A percentile compares a stretch with the other conserved stretches of the same genome.
Evolutionary conservation across 140 eudicot genomes (phyloP).

Genomic region (Bidens hawaiensis): DNA sequence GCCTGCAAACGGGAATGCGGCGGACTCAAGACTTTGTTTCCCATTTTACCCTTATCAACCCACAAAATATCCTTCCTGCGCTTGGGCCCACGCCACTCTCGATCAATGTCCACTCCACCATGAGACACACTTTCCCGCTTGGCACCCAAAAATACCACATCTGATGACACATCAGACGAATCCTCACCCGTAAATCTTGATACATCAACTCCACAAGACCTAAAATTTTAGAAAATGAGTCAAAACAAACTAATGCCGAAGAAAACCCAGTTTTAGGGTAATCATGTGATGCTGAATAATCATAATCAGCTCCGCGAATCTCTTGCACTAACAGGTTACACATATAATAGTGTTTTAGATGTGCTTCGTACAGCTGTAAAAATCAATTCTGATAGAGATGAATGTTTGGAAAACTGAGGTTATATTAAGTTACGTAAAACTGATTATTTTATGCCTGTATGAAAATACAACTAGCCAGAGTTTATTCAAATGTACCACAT

Average conservation of each 20-base stretch:
- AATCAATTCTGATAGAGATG: too few relatives aligned
- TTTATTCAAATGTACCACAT: neutral
- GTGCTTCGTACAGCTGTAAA: too few relatives aligned
- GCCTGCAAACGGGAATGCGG: constrained; percentile 36
- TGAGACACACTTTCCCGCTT: constrained; percentile 56
- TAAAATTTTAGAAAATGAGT: neutral
- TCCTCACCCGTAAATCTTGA: constrained; percentile 42
- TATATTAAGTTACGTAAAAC: too few relatives aligned
- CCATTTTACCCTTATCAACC: constrained; percentile 38
- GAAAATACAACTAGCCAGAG: neutral
- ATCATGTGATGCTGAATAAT: neutral
- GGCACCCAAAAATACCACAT: constrained; percentile 41
- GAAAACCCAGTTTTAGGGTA: neutral
- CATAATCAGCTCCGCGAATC: too few relatives aligned
- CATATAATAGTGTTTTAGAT: too few relatives aligned
- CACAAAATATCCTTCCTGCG: constrained; percentile 57
- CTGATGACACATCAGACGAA: constrained; percentile 19
- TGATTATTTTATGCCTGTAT: neutral
- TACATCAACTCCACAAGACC: constrained; percentile 69
- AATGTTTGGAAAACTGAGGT: too few relatives aligned
- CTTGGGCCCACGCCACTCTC: constrained; percentile 75
- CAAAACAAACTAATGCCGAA: neutral
- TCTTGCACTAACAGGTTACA: too few relatives aligned
- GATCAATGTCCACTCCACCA: constrained; percentile 50
- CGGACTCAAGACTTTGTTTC: constrained; percentile 25